Evolutionary conservation across 768 basidiomycete genomes (phyloP).

Genomic region (Filobasidium wieringae): DNA sequence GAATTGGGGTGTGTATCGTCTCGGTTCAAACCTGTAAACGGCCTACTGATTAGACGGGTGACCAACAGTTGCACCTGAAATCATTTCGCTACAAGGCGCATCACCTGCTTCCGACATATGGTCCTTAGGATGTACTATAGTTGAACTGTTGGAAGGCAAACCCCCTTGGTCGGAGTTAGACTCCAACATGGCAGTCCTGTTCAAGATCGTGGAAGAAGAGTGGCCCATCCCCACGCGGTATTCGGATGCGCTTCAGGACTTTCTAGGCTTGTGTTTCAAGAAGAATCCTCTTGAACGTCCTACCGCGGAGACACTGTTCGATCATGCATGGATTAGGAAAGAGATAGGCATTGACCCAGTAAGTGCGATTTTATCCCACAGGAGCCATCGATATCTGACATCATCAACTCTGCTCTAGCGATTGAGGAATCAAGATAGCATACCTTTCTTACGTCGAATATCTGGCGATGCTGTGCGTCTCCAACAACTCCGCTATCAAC

Average conservation of each 20-base stretch:
- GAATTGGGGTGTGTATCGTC: slow-evolving; percentile 61
- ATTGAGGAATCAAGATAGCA: slow-evolving; percentile 80
- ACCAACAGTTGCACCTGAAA: slow-evolving; percentile 74
- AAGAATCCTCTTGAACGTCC: slow-evolving; percentile 79
- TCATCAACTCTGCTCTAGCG: slow-evolving; percentile 44
- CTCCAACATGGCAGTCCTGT: slow-evolving; percentile 94
- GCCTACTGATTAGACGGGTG: not conserved
- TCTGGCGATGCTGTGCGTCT: slow-evolving; percentile 40
- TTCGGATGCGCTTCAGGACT: slow-evolving; percentile 64
- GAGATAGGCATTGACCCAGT: slow-evolving; percentile 51
- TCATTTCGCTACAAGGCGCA: slow-evolving; percentile 57
- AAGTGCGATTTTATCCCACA: not conserved
- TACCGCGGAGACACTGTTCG: slow-evolving; percentile 68
- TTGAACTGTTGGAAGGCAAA: slow-evolving; percentile 81
- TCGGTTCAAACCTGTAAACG: not conserved
- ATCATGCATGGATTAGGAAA: slow-evolving; percentile 79
- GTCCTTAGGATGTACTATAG: slow-evolving; percentile 88
- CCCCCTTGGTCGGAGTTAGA: slow-evolving; percentile 84
- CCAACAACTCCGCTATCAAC: not conserved
- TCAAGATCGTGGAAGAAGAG: slow-evolving; percentile 87
- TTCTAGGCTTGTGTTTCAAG: slow-evolving; percentile 74
- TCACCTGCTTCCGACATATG: slow-evolving; percentile 81
- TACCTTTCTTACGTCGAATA: slow-evolving; percentile 85
- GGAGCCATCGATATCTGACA: not conserved
- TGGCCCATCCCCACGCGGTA: slow-evolving; percentile 69